phyloP scores from a whole-genome alignment of 495 filamentous ascomycete species.

The Neurospora sp. region DNA sequence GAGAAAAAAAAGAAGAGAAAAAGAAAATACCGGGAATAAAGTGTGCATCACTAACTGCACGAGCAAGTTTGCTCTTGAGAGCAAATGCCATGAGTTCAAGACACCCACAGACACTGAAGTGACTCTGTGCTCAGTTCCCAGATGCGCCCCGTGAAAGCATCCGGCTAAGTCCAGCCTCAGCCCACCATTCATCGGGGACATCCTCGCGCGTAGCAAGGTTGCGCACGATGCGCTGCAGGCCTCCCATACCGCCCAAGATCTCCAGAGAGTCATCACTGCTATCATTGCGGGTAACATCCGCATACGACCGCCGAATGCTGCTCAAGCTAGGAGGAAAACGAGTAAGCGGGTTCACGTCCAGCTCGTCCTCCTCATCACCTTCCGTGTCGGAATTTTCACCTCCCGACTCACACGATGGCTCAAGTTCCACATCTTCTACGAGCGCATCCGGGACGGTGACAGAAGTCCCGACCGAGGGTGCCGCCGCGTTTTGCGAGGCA shows the following conservation, averaged over 20 bases:
- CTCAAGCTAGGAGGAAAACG: conserved; percentile 9
- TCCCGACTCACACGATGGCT: conserved; percentile 29
- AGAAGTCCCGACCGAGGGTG: conserved; percentile 25
- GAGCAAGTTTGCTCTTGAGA: background rate
- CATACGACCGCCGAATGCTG: conserved; percentile 21
- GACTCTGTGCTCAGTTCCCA: conserved; percentile 11
- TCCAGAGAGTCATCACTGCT: conserved; percentile 21
- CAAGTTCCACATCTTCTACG: conserved; percentile 14
- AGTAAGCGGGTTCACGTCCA: conserved; percentile 17
- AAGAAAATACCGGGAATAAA: background rate
- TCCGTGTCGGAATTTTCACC: conserved; percentile 25
- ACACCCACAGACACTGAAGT: background rate
- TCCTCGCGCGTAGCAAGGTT: conserved; percentile 55
- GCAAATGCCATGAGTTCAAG: background rate
- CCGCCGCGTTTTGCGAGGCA: conserved; percentile 23
- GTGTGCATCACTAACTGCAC: background rate
- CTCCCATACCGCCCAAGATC: conserved; percentile 38
- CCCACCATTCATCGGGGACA: conserved; percentile 72
- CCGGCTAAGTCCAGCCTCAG: conserved; percentile 55
- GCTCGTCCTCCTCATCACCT: conserved; percentile 24
- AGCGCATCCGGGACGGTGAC: conserved; percentile 23
- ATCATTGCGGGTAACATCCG: conserved; percentile 20
- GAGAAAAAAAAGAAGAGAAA: background rate
- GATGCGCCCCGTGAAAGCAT: conserved; percentile 37
- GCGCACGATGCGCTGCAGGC: conserved; percentile 59